Conservation (phyloP, 1,139 yeast genomes). For the Suhomyces chickasaworum region DNA sequence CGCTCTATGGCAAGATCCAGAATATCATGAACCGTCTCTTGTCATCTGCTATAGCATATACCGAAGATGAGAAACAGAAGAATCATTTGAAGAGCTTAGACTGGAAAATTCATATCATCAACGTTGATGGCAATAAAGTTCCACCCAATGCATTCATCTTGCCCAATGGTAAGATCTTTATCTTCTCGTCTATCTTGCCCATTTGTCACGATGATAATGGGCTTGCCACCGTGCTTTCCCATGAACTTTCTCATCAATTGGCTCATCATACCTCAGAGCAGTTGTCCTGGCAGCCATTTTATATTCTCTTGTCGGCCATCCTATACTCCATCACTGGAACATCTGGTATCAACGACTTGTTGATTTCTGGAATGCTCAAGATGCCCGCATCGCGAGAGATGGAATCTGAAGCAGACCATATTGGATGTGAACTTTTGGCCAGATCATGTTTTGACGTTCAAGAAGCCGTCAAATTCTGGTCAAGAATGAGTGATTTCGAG, state of each 20-base stretch:
- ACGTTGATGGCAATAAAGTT: conserved; percentile 53
- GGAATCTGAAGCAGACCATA: conserved; percentile 96
- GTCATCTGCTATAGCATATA: conserved; percentile 49
- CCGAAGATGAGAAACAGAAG: conserved; percentile 33
- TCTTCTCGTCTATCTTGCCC: conserved; percentile 76
- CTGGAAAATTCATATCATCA: conserved; percentile 84
- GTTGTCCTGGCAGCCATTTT: conserved; percentile 60
- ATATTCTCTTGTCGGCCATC: conserved; percentile 49
- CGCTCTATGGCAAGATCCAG: conserved; percentile 56
- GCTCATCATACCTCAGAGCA: conserved; percentile 92
- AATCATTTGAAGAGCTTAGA: conserved; percentile 45
- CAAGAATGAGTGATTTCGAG: conserved; percentile 72
- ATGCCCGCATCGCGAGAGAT: conserved; percentile 88
- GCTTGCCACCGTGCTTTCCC: conserved; percentile 88
- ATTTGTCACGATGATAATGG: conserved; percentile 86
- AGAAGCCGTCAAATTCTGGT: conserved; percentile 79
- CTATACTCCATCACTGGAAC: conserved; percentile 41
- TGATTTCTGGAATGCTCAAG: conserved; percentile 61
- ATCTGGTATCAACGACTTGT: conserved; percentile 47
- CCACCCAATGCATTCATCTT: conserved; percentile 96
- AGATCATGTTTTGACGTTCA: conserved; percentile 80
- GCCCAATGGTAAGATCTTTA: conserved; percentile 95
- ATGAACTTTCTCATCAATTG: conserved; percentile 90
- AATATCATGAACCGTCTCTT: conserved; percentile 65
- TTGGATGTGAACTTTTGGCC: conserved; percentile 90